Evolutionary conservation across 2,329 filamentous ascomycete species (phyloP), one percentile per base, ranked within the genome.

Genomic region (Xylariales sp.): DNA sequence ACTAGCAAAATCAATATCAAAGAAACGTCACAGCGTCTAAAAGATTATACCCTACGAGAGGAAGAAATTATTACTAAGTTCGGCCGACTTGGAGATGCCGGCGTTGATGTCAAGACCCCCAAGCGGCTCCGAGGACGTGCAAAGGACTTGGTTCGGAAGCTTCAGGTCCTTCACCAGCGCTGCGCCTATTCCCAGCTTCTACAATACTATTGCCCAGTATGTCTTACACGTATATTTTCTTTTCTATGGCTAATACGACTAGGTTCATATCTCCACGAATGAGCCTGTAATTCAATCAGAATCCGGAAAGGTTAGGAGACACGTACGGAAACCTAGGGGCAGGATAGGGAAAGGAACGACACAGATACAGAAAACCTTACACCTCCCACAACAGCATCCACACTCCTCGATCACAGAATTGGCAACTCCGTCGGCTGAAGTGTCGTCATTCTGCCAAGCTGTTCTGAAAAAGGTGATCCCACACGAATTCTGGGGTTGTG

Each of bases 381-480:
- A 46, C n/a, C 65, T 76, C 9, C 57, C 46, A 0, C 69, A 67
- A 14, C 60, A 62, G n/a, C 88, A 79, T 82, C 87, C 60, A 69
- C 82, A 67, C 54, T 73, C 79, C 14, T 82, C 83, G 12, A 81
- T 96, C 52, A 88, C 89, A 41, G 87, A 91, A 23, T 81, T 92
- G 72, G 91, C 94, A 1, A 93, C 89, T 16, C 87, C 92, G 0
- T 71, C 82, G 3, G 81, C 89, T 0, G 85, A 89, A 55, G 92
- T 98, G 2, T 97, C 94, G 3, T 91, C 93, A 0, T 98, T 97
- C 76, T 97, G 94, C 77, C 91, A 91, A 75, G 91, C 93, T 2
- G 90, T 91, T 0, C 76, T 97, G 36, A 83, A 82, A 23, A 91
- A 87, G 65, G 81, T 97, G 16, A 86, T 99, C 34, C 95, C 95